Percentiles rank a stretch among this genome's conserved stretches.
Conservation (phyloP, 768 basidiomycete species). For the Lactarius tabidus region DNA sequence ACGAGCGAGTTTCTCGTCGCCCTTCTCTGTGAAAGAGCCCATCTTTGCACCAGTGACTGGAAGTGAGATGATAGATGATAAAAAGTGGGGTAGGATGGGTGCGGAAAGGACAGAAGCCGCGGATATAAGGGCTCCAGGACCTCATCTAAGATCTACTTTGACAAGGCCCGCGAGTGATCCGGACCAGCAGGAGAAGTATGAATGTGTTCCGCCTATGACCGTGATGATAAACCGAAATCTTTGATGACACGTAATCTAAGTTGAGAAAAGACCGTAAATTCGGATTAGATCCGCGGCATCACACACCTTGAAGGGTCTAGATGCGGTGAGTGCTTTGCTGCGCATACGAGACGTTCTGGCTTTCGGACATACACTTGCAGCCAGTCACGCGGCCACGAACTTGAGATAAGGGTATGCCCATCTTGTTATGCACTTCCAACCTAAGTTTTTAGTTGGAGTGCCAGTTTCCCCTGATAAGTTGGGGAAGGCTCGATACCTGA, state of each 20-base stretch:
- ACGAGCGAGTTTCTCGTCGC: slow-evolving; percentile 10
- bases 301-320: neutral
- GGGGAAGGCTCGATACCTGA: neutral
- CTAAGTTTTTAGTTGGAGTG: neutral
- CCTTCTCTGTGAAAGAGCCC: slow-evolving; percentile 20
- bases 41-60: neutral
- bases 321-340: neutral
- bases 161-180: neutral
- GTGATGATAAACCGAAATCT: neutral
- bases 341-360: neutral
- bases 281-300: neutral
- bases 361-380: neutral
- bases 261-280: neutral
- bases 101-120: neutral
- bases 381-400: neutral
- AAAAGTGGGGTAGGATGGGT: neutral
- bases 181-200: neutral
- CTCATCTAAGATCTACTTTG: neutral
- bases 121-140: neutral
- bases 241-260: neutral
- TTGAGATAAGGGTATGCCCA: neutral
- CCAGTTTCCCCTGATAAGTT: neutral
- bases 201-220: neutral
- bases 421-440: neutral
- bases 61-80: neutral